Conservation (phyloP, 2,329 filamentous ascomycete genomes). For the Pseudogymnoascus sp. region DNA sequence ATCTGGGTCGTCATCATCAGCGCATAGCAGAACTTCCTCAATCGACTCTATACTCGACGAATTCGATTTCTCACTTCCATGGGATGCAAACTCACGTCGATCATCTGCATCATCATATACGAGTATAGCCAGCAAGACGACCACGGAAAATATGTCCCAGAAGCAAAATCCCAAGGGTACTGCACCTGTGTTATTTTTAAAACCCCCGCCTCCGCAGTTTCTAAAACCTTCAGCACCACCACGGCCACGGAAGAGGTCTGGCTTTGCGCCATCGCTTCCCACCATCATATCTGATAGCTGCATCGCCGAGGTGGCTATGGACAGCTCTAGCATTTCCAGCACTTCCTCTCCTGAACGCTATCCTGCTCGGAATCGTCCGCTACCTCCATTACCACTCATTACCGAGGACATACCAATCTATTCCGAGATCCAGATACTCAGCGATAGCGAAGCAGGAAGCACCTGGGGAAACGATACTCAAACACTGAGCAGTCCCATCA, state of each 20-base stretch:
- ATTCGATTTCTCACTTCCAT: neutral
- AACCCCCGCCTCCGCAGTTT: neutral
- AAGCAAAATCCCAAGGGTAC: neutral
- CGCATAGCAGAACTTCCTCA: neutral
- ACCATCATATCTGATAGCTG: slow-evolving; percentile 3
- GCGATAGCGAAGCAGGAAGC: neutral
- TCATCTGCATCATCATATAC: neutral
- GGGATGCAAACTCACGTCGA: slow-evolving; percentile 2
- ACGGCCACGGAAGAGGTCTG: neutral
- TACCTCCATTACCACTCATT: neutral
- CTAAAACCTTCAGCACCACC: neutral
- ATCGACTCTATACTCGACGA: neutral
- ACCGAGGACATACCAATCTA: neutral
- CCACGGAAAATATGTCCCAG: neutral
- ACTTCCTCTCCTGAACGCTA: neutral
- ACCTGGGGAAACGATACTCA: neutral
- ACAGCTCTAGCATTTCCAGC: neutral
- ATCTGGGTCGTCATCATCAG: neutral
- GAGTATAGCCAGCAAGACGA: neutral
- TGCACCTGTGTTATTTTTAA: neutral
- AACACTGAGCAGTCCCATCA: neutral
- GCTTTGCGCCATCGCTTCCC: neutral
- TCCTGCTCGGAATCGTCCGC: neutral
- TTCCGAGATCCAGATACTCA: neutral
- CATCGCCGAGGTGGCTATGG: neutral